These are phyloP conservation scores for Aspergillus sclerotiicarbonarius DNA, from an alignment of 495 filamentous ascomycete species.

Conservation along the genomic window DNA sequence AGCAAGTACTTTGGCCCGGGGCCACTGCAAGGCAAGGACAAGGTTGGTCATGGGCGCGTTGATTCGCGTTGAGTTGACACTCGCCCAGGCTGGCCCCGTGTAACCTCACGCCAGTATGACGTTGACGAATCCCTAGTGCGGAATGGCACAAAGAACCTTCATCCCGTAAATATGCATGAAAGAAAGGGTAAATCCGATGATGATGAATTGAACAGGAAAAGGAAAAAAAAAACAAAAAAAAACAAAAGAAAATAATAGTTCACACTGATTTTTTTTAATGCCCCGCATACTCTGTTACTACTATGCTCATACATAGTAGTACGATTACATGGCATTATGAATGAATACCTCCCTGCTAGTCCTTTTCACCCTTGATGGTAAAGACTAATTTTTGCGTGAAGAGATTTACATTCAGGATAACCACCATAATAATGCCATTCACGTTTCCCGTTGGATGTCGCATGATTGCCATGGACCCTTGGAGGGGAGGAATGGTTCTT, in stretches of 20 bases:
- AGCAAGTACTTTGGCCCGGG: not conserved
- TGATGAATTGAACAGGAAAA: constrained; percentile 5
- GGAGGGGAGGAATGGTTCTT: not conserved
- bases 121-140: constrained; percentile 15
- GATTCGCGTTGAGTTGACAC: not conserved
- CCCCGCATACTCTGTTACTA: not conserved
- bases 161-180: not conserved
- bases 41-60: not conserved
- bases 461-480: not conserved
- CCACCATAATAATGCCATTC: not conserved
- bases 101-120: constrained; percentile 25
- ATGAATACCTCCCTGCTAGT: no score
- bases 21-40: not conserved
- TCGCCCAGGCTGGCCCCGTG: not conserved
- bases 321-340: no score
- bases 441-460: not conserved
- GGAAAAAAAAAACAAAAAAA: not conserved
- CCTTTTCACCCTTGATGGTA: no score
- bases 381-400: no score
- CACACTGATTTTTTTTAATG: not conserved
- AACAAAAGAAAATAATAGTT: not conserved
- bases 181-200: constrained; percentile 9
- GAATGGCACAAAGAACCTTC: constrained; percentile 9
- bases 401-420: no score
- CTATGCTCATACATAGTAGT: no score